A percentile compares a stretch with the other conserved stretches of the same genome.
These are phyloP conservation scores for Colletotrichum neosansevieriae DNA, from an alignment of 2,329 filamentous ascomycete genomes.

Conservation along the genomic window DNA sequence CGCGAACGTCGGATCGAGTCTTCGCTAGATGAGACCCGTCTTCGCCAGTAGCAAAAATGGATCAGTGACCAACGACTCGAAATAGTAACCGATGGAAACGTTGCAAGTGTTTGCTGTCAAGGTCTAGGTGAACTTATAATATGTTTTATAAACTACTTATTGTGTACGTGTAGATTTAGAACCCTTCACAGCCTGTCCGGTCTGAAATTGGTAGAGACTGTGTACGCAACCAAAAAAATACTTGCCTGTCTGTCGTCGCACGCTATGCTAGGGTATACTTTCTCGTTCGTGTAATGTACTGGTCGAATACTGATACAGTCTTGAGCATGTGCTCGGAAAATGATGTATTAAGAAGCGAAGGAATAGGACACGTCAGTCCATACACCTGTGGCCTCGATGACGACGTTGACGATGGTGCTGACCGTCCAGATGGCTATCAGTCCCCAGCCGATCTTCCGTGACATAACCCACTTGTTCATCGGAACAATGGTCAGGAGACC, in stretches of 20 bases:
- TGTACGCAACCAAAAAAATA: constrained; percentile 11
- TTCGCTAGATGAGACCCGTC: constrained; percentile 14
- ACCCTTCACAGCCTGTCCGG: neutral
- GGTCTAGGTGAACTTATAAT: constrained; percentile 13
- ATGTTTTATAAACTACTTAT: constrained; percentile 18
- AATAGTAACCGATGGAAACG: constrained; percentile 19
- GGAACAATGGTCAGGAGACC: constrained; percentile 85
- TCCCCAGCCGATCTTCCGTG: constrained; percentile 82
- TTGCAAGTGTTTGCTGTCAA: neutral
- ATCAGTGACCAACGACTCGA: neutral
- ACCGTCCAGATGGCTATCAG: constrained; percentile 84
- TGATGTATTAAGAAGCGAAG: constrained; percentile 12
- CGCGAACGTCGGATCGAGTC: neutral
- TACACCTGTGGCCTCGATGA: constrained; percentile 77
- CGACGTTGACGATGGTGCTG: constrained; percentile 84
- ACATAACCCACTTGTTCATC: constrained; percentile 87
- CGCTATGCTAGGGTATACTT: constrained; percentile 31
- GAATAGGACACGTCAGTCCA: constrained; percentile 55
- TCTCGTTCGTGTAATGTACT: constrained; percentile 19
- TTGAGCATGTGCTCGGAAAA: constrained; percentile 10
- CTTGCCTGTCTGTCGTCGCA: constrained; percentile 23
- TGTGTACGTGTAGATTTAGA: constrained; percentile 10
- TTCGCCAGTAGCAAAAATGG: neutral
- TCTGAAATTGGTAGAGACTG: constrained; percentile 28
- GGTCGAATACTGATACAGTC: constrained; percentile 17